Evolutionary conservation across 345 rosid species (phyloP).

Genomic region (Lagerstroemia speciosa): DNA sequence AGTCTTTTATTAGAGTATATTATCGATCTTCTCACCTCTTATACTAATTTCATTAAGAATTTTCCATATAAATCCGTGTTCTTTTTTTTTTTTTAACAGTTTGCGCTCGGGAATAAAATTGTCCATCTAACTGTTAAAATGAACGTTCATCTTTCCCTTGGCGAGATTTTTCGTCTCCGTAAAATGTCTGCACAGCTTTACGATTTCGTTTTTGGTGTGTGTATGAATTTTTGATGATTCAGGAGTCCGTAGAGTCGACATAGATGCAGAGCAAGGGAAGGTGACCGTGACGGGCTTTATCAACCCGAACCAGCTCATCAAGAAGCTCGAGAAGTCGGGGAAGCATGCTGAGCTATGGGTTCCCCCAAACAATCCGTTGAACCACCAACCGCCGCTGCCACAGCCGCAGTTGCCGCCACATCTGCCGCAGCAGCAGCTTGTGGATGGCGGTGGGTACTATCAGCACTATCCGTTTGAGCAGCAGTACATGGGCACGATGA

Average conservation of each 20-base stretch:
- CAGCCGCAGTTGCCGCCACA: not conserved
- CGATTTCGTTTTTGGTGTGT: not conserved
- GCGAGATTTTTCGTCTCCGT: too few relatives aligned
- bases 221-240: not conserved
- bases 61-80: too few relatives aligned
- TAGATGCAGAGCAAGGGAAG: constrained; percentile 9
- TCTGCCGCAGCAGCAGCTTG: not conserved
- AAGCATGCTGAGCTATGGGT: constrained; percentile 10
- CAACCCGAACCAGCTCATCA: constrained; percentile 1
- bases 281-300: constrained; percentile 5
- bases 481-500: constrained; percentile 61
- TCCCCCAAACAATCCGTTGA: not conserved
- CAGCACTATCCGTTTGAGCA: constrained; percentile 41
- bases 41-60: too few relatives aligned
- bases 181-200: too few relatives aligned
- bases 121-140: too few relatives aligned
- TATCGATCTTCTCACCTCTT: too few relatives aligned
- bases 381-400: not conserved
- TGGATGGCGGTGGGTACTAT: constrained; percentile 28
- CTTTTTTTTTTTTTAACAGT: too few relatives aligned
- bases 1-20: too few relatives aligned
- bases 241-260: not conserved
- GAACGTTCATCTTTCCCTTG: too few relatives aligned
- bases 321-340: constrained; percentile 6
- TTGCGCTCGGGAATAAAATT: too few relatives aligned